Evolutionary conservation across 1,284 basidiomycete species (phyloP).

Genomic region (Rhizoctonia solani): DNA sequence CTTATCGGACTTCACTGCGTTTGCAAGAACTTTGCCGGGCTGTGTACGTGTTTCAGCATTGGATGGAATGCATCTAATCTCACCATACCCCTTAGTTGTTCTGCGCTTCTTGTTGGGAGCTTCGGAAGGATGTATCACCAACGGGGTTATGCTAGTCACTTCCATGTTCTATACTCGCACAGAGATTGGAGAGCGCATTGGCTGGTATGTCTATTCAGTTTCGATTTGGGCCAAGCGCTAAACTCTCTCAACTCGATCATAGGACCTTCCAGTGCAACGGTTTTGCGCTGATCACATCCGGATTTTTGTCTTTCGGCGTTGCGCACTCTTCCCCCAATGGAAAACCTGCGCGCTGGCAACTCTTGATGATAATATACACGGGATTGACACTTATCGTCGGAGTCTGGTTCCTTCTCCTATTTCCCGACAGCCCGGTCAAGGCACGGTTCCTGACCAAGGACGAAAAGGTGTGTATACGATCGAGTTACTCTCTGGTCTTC

Average conservation of each 20-base stretch:
- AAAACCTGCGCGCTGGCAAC: constrained; percentile 43
- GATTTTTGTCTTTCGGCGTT: constrained; percentile 45
- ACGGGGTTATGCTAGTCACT: constrained; percentile 44
- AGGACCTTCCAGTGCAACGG: constrained; percentile 45
- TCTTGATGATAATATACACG: constrained; percentile 44
- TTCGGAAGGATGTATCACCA: constrained; percentile 44
- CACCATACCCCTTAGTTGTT: constrained; percentile 40
- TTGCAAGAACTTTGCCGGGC: constrained; percentile 40
- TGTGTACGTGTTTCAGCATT: constrained; percentile 38
- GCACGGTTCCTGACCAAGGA: constrained; percentile 43
- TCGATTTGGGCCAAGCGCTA: neutral
- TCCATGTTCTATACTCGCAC: constrained; percentile 45
- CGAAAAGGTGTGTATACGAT: constrained; percentile 40
- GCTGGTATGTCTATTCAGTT: constrained; percentile 40
- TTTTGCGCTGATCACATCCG: constrained; percentile 44
- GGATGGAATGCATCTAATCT: neutral
- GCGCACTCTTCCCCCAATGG: constrained; percentile 40
- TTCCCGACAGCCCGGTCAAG: constrained; percentile 42
- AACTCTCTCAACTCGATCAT: neutral
- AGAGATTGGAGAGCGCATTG: constrained; percentile 46
- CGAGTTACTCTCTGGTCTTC: neutral
- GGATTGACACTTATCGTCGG: constrained; percentile 41
- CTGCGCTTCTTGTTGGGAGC: constrained; percentile 46
- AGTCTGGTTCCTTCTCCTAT: constrained; percentile 36
- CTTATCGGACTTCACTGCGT: constrained; percentile 40